Evolutionary conservation across 169 alveolate genomes (phyloP), one percentile per base, ranked within the genome.

Genomic region (Pseudocohnilembus persalinus): DNA sequence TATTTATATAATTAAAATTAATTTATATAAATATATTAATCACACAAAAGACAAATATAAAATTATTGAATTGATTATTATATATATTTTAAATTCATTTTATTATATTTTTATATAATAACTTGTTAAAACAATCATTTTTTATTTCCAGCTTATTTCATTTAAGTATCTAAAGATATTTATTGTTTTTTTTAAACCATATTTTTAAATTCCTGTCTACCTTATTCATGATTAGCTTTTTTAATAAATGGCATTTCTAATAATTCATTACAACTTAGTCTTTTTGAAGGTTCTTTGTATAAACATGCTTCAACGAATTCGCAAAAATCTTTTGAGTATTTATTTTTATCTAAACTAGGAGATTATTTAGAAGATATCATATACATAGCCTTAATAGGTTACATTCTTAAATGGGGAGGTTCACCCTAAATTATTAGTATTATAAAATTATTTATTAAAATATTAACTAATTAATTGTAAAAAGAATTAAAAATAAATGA

Each of bases 381-480:
- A 74, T 74, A 85, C 90, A 85, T 85, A 31, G 90, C 90, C 33
- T 85, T 85, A 25, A 85, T 49, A 29, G 90, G 90, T 1, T 84
- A 85, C 34, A 85, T 77, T 85, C 90, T 85, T 31, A 85, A 74
- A 76, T 85, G 74, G 30, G 90, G 90, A 32, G 90, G 90, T 74
- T 85, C 90, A 29, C 90, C 90, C 35, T 76, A n/a, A 49, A 49
- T n/a, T n/a, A n/a, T n/a, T n/a, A n/a, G n/a, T n/a, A n/a, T n/a
- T n/a, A n/a, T n/a, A n/a, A n/a, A n/a, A n/a, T n/a, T n/a, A n/a
- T n/a, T n/a, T 49, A 49, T 49, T 11, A 49, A 49, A 11, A 49
- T 49, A 4, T 11, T 11, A 49, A 49, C 20, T 49, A 11, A 49
- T 49, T 4, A 49, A 49, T 11, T 11, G 68, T 11, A 20, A 11